These are phyloP conservation scores for Colletotrichum gigasporum DNA, from an alignment of 2,329 filamentous ascomycete genomes.

Conservation along the genomic window DNA sequence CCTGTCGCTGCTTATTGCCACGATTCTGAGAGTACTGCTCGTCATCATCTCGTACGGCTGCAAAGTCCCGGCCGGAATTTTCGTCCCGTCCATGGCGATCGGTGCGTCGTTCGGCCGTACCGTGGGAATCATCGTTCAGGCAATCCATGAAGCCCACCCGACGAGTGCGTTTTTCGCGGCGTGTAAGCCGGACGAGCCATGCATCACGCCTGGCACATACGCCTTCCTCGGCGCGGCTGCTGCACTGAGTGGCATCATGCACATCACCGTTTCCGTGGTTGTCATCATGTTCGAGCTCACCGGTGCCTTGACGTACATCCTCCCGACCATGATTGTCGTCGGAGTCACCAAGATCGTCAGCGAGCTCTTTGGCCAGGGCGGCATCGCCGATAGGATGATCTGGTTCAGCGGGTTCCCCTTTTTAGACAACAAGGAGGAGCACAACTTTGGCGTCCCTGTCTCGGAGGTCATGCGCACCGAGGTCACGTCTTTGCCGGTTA, in stretches of 20 bases:
- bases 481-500: conserved; percentile 77
- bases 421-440: conserved; percentile 96
- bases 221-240: conserved; percentile 94
- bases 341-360: conserved; percentile 95
- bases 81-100: conserved; percentile 97
- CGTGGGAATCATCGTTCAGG: conserved; percentile 93
- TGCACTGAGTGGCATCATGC: conserved; percentile 95
- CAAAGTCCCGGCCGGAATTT: conserved; percentile 97
- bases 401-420: conserved; percentile 99
- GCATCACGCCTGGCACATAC: conserved; percentile 97
- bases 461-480: conserved; percentile 87
- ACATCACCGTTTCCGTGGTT: conserved; percentile 94
- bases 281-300: conserved; percentile 99
- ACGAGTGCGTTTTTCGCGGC: conserved; percentile 85
- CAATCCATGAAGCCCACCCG: conserved; percentile 85
- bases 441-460: conserved; percentile 94
- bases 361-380: conserved; percentile 91
- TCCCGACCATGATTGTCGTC: conserved; percentile 99
- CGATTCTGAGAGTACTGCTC: conserved; percentile 80
- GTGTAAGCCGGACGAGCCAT: conserved; percentile 90
- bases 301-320: conserved; percentile 94
- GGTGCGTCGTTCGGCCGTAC: conserved; percentile 94
- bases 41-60: conserved; percentile 97
- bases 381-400: conserved; percentile 98
- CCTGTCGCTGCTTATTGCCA: conserved; percentile 80